Evolutionary conservation across 345 rosid species (phyloP).

Genomic region (Noccaea bulbosa): DNA sequence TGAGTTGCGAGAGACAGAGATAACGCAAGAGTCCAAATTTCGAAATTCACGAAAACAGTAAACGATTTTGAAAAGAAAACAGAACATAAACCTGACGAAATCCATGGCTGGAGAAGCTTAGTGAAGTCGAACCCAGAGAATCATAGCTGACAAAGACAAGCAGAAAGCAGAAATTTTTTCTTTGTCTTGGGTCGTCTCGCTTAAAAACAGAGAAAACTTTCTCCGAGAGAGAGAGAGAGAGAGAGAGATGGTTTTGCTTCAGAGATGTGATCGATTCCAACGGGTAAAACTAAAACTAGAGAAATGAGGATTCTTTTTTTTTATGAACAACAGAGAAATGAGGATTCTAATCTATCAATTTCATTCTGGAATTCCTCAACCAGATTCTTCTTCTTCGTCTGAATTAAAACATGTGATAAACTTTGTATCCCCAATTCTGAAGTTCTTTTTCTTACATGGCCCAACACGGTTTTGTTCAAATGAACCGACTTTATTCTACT

Average conservation of each 20-base stretch:
- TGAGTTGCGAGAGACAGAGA: not conserved
- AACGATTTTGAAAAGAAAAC: not conserved
- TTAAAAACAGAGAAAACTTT: no score
- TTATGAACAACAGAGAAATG: no score
- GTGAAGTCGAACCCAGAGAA: constrained; percentile 12
- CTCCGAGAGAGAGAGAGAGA: no score
- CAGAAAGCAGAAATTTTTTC: not conserved
- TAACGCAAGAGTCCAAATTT: not conserved
- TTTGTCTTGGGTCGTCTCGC: no score
- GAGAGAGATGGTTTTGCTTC: constrained; percentile 16
- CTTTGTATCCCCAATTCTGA: constrained; percentile 3
- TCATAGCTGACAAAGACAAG: constrained; percentile 7
- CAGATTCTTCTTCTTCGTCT: constrained; percentile 28
- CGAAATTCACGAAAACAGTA: not conserved
- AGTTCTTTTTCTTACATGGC: not conserved
- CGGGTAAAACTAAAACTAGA: not conserved
- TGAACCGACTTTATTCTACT: constrained; percentile 24
- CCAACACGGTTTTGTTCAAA: constrained; percentile 21
- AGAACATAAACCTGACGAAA: constrained; percentile 33
- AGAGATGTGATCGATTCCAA: constrained; percentile 14
- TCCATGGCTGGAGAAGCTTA: constrained; percentile 37
- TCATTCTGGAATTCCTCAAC: constrained; percentile 6
- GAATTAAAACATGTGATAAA: constrained; percentile 16
- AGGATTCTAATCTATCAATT: not conserved
- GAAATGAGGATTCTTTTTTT: no score